A percentile compares a stretch with the other conserved stretches of the same genome.
phyloP scores from a whole-genome alignment of 345 rosid genomes.

The Hevea brasiliensis region DNA sequence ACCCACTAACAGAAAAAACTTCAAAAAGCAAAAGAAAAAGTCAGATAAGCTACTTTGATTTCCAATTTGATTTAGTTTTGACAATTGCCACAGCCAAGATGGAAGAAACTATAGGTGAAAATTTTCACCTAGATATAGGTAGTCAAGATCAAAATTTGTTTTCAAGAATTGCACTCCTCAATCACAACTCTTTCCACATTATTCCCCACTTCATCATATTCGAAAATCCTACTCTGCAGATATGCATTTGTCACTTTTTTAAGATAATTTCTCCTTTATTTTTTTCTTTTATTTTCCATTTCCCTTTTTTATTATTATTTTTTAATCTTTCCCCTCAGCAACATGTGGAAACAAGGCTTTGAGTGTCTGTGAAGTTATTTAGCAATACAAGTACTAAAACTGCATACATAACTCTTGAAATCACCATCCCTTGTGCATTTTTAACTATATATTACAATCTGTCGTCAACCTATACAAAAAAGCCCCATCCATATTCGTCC shows the following conservation, averaged over 20 bases:
- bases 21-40: not conserved
- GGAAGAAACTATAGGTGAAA: not conserved
- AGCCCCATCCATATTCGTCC: conserved; percentile 39
- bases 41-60: no score
- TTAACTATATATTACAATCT: conserved; percentile 37
- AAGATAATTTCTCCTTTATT: not conserved
- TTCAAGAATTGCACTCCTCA: no score
- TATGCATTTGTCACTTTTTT: no score
- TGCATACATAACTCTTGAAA: conserved; percentile 36
- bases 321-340: not conserved
- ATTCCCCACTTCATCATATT: no score
- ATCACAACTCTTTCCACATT: no score
- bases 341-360: not conserved
- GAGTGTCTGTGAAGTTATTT: conserved; percentile 1
- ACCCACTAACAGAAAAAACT: no score
- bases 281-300: not conserved
- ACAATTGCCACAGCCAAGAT: not conserved
- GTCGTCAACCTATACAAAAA: conserved; percentile 59
- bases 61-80: not conserved
- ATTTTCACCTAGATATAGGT: no score
- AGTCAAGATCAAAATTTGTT: no score
- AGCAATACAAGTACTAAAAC: conserved; percentile 18
- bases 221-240: no score
- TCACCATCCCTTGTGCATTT: conserved; percentile 19
- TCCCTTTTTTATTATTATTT: not conserved